Conservation (phyloP, 148 eudicot genomes). For the Dysphania ambrosioides region DNA sequence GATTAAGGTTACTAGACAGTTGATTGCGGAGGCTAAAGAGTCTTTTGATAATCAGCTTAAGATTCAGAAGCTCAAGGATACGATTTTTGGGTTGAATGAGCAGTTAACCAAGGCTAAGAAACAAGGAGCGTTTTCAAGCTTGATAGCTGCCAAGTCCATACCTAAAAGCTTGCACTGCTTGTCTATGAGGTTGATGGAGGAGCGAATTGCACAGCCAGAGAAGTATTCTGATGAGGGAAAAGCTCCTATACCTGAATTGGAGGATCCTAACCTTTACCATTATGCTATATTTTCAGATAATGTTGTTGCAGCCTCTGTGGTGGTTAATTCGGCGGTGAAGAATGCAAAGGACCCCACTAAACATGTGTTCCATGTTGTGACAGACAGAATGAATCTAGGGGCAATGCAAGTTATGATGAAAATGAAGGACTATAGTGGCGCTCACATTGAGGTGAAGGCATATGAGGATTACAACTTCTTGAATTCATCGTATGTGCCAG, state of each 20-base stretch:
- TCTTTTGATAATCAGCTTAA: slow-evolving; percentile 90
- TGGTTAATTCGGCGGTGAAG: slow-evolving; percentile 85
- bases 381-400: slow-evolving; percentile 93
- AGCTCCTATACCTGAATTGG: slow-evolving; percentile 55
- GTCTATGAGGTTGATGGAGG: slow-evolving; percentile 90
- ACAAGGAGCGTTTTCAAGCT: slow-evolving; percentile 92
- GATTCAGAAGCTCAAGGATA: slow-evolving; percentile 91
- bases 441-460: slow-evolving; percentile 88
- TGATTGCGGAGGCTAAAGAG: slow-evolving; percentile 82
- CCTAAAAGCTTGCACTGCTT: slow-evolving; percentile 90
- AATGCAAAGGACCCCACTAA: slow-evolving; percentile 81
- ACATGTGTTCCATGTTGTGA: slow-evolving; percentile 94
- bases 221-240: slow-evolving; percentile 76
- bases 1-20: slow-evolving; percentile 76
- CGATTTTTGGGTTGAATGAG: slow-evolving; percentile 75
- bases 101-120: slow-evolving; percentile 80
- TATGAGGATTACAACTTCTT: slow-evolving; percentile 83
- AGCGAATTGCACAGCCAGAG: slow-evolving; percentile 68
- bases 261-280: slow-evolving; percentile 82
- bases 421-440: slow-evolving; percentile 81
- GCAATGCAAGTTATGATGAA: slow-evolving; percentile 98
- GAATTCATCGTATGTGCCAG: slow-evolving; percentile 89
- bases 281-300: slow-evolving; percentile 91
- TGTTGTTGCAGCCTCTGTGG: slow-evolving; percentile 89
- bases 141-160: slow-evolving; percentile 93